Evolutionary conservation across 1,284 basidiomycete species (phyloP), one percentile per base, ranked within the genome.

Genomic region (Sporisorium scitamineum): DNA sequence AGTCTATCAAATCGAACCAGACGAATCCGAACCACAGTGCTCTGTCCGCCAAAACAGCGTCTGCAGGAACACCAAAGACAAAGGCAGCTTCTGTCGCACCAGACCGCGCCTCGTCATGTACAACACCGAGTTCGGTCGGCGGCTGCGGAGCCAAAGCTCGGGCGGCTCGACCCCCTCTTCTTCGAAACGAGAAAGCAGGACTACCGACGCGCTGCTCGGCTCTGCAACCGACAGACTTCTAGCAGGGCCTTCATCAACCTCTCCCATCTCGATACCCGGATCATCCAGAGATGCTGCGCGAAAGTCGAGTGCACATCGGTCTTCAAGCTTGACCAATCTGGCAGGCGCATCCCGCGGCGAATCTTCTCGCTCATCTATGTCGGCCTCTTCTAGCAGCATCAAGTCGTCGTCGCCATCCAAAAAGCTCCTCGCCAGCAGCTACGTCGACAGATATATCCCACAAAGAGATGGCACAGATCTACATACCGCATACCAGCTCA

Each of bases 381-480:
- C 70, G 24, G 50, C 61, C 20, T 66, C 64, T 10, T 61, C 61
- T n/a, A 42, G 39, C 20, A 58, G 74, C 60, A 64, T 53, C 58
- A 71, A 71, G 41, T 51, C 59, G 14, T 58, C 51, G 5, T 68
- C 69, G 5, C 65, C 69, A 2, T 63, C 60, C 32, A 72, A 70
- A 31, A 73, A 67, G 57, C 67, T 57, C 26, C 66, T 69, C 22
- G 54, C 65, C 5, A 39, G 54, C 47, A 70, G 61, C 66, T 70
- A 70, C 22, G 75, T 67, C 20, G 70, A 72, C 41, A 27, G 70
- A 24, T 89, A 89, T 80, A 89, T 89, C 54, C 88, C 89, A 9
- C 87, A 84, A 45, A 81, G 89, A 44, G 88, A 89, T 29, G 87
- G 87, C 0, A 76, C 85, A 10, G 88, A 89, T 64, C 74, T 88